Percentiles rank a stretch among this genome's conserved stretches.
Conservation (phyloP, 345 rosid genomes). For the Melaleuca quinquenervia region DNA sequence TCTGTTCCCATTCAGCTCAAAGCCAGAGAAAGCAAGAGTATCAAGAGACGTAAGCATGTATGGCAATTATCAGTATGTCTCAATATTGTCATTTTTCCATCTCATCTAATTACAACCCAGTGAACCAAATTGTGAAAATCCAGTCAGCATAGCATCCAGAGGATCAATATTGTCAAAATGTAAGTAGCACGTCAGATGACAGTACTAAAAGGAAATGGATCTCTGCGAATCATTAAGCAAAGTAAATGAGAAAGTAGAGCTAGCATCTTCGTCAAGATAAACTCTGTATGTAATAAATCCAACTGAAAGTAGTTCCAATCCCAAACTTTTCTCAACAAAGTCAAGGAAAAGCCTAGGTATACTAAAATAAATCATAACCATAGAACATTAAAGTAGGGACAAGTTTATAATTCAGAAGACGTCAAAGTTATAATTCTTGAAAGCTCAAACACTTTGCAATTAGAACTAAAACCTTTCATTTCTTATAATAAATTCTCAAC, state of each 20-base stretch:
- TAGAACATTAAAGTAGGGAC: not conserved
- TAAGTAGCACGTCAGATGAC: not conserved
- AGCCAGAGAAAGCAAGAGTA: not conserved
- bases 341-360: not conserved
- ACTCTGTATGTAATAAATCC: not conserved
- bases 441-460: not conserved
- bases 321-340: not conserved
- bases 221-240: not conserved
- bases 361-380: not conserved
- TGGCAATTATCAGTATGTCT: not conserved
- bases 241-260: not conserved
- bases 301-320: not conserved
- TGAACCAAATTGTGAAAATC: not conserved
- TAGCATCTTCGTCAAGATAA: not conserved
- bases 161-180: not conserved
- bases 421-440: not conserved
- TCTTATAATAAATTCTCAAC: not conserved
- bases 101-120: not conserved
- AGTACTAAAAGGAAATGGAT: not conserved
- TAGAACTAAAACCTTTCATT: not conserved
- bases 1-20: not conserved
- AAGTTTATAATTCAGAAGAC: not conserved
- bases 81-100: not conserved
- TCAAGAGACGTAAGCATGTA: not conserved
- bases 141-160: not conserved